Evolutionary conservation across 257 asterid genomes (phyloP).

Genomic region (Anisodus acutangulus): DNA sequence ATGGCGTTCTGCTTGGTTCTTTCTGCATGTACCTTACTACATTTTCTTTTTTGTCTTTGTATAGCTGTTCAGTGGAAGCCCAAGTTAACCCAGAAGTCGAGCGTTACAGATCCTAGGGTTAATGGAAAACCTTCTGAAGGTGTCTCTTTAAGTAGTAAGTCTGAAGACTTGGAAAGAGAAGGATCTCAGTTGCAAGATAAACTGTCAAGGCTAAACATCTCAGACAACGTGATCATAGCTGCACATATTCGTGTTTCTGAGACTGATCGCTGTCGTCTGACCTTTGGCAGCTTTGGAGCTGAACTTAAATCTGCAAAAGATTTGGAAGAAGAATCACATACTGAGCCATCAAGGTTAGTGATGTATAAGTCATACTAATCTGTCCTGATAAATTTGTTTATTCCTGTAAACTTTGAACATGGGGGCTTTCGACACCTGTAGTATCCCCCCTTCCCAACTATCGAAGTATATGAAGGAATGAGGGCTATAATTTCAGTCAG

Average conservation of each 20-base stretch:
- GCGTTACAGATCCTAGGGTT: slow-evolving; percentile 57
- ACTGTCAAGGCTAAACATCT: slow-evolving; percentile 50
- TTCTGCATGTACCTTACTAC: slow-evolving; percentile 33
- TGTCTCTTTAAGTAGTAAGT: slow-evolving; percentile 46
- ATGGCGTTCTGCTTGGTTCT: neutral
- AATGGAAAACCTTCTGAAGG: slow-evolving; percentile 60
- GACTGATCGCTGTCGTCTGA: slow-evolving; percentile 73
- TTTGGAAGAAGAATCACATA: slow-evolving; percentile 50
- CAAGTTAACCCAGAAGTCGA: slow-evolving; percentile 63
- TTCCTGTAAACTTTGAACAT: neutral
- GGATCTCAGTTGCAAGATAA: slow-evolving; percentile 59
- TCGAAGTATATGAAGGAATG: neutral
- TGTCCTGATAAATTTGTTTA: neutral
- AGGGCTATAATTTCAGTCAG: neutral
- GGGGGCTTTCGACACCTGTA: neutral
- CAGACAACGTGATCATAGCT: slow-evolving; percentile 91
- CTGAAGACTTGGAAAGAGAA: slow-evolving; percentile 55
- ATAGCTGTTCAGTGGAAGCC: slow-evolving; percentile 78
- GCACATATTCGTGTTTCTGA: slow-evolving; percentile 91
- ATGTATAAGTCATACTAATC: neutral
- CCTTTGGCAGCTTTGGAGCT: slow-evolving; percentile 86
- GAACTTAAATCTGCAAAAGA: slow-evolving; percentile 54
- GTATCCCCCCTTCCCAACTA: neutral
- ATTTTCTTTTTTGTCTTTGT: slow-evolving; percentile 56
- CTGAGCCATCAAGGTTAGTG: slow-evolving; percentile 47